Percentiles rank a stretch among this genome's conserved stretches.
phyloP scores from a whole-genome alignment of 2,329 filamentous ascomycete species.

The Penicillium sp. region DNA sequence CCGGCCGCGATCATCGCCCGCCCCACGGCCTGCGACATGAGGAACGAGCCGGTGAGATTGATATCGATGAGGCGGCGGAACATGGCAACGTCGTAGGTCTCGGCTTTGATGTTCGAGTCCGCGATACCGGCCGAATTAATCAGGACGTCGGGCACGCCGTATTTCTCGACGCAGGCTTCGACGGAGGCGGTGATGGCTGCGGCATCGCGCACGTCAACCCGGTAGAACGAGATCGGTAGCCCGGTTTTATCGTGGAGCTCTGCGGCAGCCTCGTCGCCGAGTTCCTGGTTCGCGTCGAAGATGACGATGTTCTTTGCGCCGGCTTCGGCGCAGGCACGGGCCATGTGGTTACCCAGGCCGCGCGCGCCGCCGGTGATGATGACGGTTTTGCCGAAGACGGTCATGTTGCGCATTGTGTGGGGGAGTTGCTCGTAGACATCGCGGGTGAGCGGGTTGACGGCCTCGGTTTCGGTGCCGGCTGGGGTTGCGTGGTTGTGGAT shows the following conservation, averaged over 20 bases:
- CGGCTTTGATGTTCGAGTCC: slow-evolving; percentile 10
- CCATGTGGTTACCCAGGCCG: slow-evolving; percentile 7
- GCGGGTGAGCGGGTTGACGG: slow-evolving; percentile 4
- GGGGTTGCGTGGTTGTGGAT: background rate
- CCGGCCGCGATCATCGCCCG: slow-evolving; percentile 41
- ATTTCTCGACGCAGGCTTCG: slow-evolving; percentile 6
- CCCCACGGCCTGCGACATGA: slow-evolving; percentile 9
- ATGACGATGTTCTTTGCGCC: slow-evolving; percentile 11
- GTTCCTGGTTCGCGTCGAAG: slow-evolving; percentile 10
- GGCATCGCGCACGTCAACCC: slow-evolving; percentile 6
- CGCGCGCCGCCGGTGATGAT: slow-evolving; percentile 8
- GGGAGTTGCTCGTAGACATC: slow-evolving; percentile 6
- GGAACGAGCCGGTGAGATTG: slow-evolving; percentile 7
- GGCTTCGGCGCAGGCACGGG: slow-evolving; percentile 7
- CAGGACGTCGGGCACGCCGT: slow-evolving; percentile 8
- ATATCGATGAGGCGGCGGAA: slow-evolving; percentile 10
- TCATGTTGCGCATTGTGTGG: slow-evolving; percentile 10
- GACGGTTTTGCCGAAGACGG: slow-evolving; percentile 6
- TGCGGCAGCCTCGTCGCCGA: slow-evolving; percentile 6
- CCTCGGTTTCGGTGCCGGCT: background rate
- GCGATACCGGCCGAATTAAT: slow-evolving; percentile 7
- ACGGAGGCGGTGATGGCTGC: slow-evolving; percentile 6
- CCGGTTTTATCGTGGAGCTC: slow-evolving; percentile 9
- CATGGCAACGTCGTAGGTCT: slow-evolving; percentile 7
- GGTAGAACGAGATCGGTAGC: slow-evolving; percentile 6